A percentile compares a stretch with the other conserved stretches of the same genome.
Conservation (phyloP, 768 basidiomycete genomes). For the Amanita muscaria region DNA sequence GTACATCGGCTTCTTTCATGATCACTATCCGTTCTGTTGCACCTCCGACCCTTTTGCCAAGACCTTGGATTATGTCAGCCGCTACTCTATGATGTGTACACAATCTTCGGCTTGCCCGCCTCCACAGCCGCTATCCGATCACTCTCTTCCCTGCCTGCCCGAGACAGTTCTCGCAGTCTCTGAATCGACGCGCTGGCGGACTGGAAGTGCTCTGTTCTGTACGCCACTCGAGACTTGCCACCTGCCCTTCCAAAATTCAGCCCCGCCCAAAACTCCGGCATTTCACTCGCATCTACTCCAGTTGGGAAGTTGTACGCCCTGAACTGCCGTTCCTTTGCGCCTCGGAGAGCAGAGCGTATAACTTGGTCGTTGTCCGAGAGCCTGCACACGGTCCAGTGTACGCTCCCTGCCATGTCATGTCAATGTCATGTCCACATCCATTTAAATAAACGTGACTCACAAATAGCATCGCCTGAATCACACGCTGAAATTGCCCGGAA, state of each 20-base stretch:
- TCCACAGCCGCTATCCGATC: slow-evolving; percentile 26
- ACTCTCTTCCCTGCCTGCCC: slow-evolving; percentile 34
- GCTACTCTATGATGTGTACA: too few relatives aligned
- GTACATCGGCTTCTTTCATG: slow-evolving; percentile 11
- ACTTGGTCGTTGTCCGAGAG: slow-evolving; percentile 23
- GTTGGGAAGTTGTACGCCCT: slow-evolving; percentile 40
- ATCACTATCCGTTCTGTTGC: slow-evolving; percentile 1
- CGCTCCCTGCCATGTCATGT: slow-evolving; percentile 39
- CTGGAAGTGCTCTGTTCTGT: slow-evolving; percentile 27
- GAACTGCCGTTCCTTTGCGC: slow-evolving; percentile 34
- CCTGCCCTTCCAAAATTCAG: slow-evolving; percentile 32
- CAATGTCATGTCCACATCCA: background rate
- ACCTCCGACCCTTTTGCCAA: slow-evolving; percentile 12
- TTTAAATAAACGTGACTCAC: slow-evolving; percentile 2
- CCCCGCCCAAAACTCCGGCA: slow-evolving; percentile 35
- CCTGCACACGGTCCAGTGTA: slow-evolving; percentile 47
- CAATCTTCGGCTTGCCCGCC: slow-evolving; percentile 38
- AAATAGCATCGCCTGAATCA: slow-evolving; percentile 2
- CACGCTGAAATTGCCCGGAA: slow-evolving; percentile 14
- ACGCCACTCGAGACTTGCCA: slow-evolving; percentile 19
- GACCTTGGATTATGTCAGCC: too few relatives aligned
- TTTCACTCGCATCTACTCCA: slow-evolving; percentile 33
- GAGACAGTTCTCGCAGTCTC: slow-evolving; percentile 37
- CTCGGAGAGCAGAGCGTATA: slow-evolving; percentile 28
- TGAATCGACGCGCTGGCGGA: slow-evolving; percentile 25